phyloP scores from a whole-genome alignment of 192 early-diverging fungal species.

The Umbelopsis sp. region DNA sequence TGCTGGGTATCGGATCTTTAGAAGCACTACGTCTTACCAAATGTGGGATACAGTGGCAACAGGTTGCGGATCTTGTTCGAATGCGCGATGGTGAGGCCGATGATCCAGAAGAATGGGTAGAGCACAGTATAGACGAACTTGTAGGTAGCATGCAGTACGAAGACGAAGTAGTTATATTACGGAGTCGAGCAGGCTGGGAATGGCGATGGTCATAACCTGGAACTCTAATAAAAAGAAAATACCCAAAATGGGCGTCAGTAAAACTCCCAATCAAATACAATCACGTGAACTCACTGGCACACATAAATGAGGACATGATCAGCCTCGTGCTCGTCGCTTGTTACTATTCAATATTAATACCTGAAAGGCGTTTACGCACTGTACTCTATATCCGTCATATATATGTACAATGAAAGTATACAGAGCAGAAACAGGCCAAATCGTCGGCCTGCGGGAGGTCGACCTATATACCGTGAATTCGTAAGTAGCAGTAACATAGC shows the following conservation, averaged over 20 bases:
- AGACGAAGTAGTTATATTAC: slow-evolving; percentile 8
- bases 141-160: slow-evolving; percentile 6
- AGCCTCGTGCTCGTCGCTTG: slow-evolving; percentile 12
- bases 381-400: slow-evolving; percentile 2
- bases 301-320: neutral
- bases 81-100: neutral
- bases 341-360: neutral
- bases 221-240: neutral
- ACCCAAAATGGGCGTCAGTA: neutral
- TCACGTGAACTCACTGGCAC: slow-evolving; percentile 6
- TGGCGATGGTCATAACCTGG: slow-evolving; percentile 5
- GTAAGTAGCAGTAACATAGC: neutral
- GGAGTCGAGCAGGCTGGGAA: neutral
- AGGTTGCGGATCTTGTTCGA: neutral
- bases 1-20: neutral
- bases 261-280: neutral
- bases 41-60: slow-evolving; percentile 2
- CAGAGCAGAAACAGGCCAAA: slow-evolving; percentile 57
- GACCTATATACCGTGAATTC: slow-evolving; percentile 20
- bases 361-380: neutral
- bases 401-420: slow-evolving; percentile 49
- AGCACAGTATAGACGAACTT: neutral
- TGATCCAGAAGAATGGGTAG: neutral
- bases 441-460: slow-evolving; percentile 23
- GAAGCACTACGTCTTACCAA: slow-evolving; percentile 4